Conservation (phyloP, 225 moss, liverwort and hornwort genomes). For the Sphagnum tenellum region DNA sequence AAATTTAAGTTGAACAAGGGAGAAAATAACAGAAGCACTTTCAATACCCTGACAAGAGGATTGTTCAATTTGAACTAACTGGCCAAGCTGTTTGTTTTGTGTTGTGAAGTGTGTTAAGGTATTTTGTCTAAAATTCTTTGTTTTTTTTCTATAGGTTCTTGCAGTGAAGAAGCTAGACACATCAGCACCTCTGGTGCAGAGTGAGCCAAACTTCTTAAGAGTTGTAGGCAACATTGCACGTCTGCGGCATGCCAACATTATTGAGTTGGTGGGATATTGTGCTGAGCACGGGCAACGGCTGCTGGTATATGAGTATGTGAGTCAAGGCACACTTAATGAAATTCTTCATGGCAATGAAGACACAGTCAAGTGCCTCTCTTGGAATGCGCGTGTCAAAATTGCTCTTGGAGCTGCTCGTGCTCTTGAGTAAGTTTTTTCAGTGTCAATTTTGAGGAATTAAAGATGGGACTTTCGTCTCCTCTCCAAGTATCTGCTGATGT, state of each 20-base stretch:
- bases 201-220: slow-evolving; percentile 59
- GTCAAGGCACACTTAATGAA: slow-evolving; percentile 68
- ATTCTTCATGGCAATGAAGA: slow-evolving; percentile 50
- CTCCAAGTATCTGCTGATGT: too few relatives aligned
- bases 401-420: slow-evolving; percentile 76
- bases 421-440: slow-evolving; percentile 30
- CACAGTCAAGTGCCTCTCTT: slow-evolving; percentile 41
- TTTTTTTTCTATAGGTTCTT: slow-evolving; percentile 21
- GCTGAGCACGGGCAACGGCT: slow-evolving; percentile 80
- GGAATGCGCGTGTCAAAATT: slow-evolving; percentile 66
- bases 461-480: too few relatives aligned
- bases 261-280: slow-evolving; percentile 93
- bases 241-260: slow-evolving; percentile 84
- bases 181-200: slow-evolving; percentile 53
- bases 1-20: too few relatives aligned
- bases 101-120: too few relatives aligned
- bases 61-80: too few relatives aligned
- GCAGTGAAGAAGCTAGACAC: slow-evolving; percentile 79
- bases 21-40: too few relatives aligned
- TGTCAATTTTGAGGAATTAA: too few relatives aligned
- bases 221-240: slow-evolving; percentile 55
- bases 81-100: too few relatives aligned
- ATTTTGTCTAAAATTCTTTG: too few relatives aligned
- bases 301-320: slow-evolving; percentile 90
- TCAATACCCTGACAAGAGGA: too few relatives aligned